Evolutionary conservation across 2,329 filamentous ascomycete genomes (phyloP).

Genomic region (Setomelanomma holmii): DNA sequence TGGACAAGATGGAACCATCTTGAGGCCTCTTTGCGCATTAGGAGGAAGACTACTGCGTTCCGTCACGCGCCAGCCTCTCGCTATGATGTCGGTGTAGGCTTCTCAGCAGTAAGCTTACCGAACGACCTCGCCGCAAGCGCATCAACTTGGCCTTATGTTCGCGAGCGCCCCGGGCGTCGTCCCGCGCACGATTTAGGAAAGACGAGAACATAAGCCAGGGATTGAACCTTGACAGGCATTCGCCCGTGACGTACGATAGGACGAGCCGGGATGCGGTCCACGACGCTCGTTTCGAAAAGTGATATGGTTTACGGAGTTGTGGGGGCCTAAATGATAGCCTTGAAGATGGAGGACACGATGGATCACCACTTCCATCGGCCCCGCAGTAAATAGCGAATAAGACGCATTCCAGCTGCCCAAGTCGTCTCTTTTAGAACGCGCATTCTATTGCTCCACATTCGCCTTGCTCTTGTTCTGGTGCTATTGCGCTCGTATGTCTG

Average conservation of each 20-base stretch:
- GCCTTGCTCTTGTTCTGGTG: slow-evolving; percentile 1
- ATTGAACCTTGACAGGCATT: neutral
- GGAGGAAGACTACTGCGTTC: slow-evolving; percentile 7
- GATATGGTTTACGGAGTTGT: slow-evolving; percentile 19
- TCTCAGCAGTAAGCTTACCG: slow-evolving; percentile 5
- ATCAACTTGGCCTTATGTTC: slow-evolving; percentile 3
- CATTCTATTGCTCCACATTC: slow-evolving; percentile 2
- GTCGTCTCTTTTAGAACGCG: neutral
- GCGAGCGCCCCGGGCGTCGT: slow-evolving; percentile 1
- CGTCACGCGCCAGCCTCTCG: neutral
- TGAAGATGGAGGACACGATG: slow-evolving; percentile 1
- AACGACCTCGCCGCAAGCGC: slow-evolving; percentile 3
- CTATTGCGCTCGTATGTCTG: slow-evolving; percentile 1
- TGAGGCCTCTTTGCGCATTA: slow-evolving; percentile 24
- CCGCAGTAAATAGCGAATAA: slow-evolving; percentile 11
- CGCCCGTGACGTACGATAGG: neutral
- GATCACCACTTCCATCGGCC: slow-evolving; percentile 5
- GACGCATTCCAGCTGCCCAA: neutral
- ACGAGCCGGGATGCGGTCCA: neutral
- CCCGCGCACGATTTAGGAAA: slow-evolving; percentile 5
- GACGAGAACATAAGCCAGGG: slow-evolving; percentile 1
- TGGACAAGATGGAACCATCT: slow-evolving; percentile 46
- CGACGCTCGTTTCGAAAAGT: slow-evolving; percentile 13
- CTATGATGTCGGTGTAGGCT: slow-evolving; percentile 6
- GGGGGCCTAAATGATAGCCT: slow-evolving; percentile 5